Base-by-base conservation (phyloP, 1,139 yeast genomes). In the Kodamaea plutei region DNA sequence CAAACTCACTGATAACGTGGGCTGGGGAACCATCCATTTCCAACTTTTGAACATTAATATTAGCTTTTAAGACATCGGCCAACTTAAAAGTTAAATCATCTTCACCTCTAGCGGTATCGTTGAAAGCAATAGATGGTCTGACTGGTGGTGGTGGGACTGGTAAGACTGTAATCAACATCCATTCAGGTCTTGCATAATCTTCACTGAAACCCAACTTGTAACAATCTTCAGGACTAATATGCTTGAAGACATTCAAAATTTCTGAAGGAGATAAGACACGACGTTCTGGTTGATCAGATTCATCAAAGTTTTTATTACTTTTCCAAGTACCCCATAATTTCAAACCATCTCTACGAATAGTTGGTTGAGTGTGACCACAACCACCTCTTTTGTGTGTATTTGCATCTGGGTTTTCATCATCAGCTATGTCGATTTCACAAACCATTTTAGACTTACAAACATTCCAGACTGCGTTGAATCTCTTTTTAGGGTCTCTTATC, bases 141-240 rank as follows among this genome's bases (percentile, higher is more conserved):
- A 93, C 98, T 20, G 97, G 97, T 36, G 98, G 98, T 32, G 99
- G 99, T 26, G 99, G 99, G n/a, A 93, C 98, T 2, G 98, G 98
- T 49, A 93, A 70, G 11, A 91, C 97, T 3, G 98, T 89, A 43
- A 93, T 76, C 43, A 93, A 73, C 82, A 93, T 79, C 99, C 98
- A 93, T 60, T 93, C 99, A 1, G 99, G 99, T 53, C 98, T 79
- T 2, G 98, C 95, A 52, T 87, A 91, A 54, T 91, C 97, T 54
- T 87, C 95, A 54, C 84, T 87, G 59, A 91, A 82, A 6, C 99
- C 99, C 40, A 93, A 60, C 44, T 76, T 77, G 33, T 61, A 69
- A 42, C 95, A 80, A 56, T 93, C 99, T 50, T 82, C 84, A 8
- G 85, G 68, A 28, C 85, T 78, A 30, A 93, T 91, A 56, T 89